Evolutionary conservation across 2,329 filamentous ascomycete genomes (phyloP).

Genomic region (Aureobasidium leucospermi): DNA sequence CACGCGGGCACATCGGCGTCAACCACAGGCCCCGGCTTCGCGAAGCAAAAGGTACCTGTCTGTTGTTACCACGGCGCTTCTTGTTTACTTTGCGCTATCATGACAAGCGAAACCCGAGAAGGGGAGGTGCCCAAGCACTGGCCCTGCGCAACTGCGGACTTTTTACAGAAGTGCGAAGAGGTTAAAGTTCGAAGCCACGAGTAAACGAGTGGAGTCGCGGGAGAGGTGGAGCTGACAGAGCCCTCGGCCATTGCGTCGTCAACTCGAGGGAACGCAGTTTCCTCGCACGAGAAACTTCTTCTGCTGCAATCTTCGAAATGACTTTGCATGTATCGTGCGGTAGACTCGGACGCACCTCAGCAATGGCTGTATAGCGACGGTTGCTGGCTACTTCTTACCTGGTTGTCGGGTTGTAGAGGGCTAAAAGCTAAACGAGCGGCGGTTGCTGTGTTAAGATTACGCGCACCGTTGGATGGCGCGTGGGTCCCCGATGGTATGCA

Average conservation of each 20-base stretch:
- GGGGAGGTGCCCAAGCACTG: not conserved
- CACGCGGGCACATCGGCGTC: not conserved
- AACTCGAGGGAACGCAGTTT: not conserved
- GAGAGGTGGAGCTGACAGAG: conserved; percentile 8
- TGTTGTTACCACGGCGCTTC: conserved; percentile 7
- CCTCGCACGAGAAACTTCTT: not conserved
- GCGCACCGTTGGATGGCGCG: not conserved
- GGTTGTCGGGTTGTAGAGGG: conserved; percentile 9
- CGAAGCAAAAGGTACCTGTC: not conserved
- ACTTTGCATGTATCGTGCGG: not conserved
- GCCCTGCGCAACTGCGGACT: not conserved
- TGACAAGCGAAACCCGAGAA: conserved; percentile 3
- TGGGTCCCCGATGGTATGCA: conserved; percentile 10
- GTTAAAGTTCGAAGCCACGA: conserved; percentile 2
- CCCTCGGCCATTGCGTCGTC: not conserved
- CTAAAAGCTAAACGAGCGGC: conserved; percentile 5
- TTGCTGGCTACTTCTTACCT: conserved; percentile 8
- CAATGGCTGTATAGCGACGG: not conserved
- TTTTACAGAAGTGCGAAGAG: not conserved
- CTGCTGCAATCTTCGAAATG: not conserved
- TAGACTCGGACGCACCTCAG: not conserved
- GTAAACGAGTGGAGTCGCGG: conserved; percentile 8
- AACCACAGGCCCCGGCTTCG: not conserved
- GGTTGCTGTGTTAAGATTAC: conserved; percentile 13
- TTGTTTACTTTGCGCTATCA: not conserved